Evolutionary conservation across 495 filamentous ascomycete genomes (phyloP).

Genomic region (Lasiosphaeria hispida): DNA sequence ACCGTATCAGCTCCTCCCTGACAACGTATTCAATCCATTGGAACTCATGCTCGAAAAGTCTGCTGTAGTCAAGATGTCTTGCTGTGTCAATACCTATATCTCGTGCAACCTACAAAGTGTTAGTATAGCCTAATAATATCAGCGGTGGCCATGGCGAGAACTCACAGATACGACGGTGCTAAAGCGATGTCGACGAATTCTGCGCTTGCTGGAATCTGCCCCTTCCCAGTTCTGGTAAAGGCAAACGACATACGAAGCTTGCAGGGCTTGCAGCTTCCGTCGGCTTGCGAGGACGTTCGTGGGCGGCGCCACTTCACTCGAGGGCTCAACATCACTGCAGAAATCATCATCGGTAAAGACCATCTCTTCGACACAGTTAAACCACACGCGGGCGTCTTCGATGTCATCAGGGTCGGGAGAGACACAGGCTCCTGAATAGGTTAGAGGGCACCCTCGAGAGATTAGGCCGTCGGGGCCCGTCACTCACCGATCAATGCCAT

Average conservation of each 20-base stretch:
- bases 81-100: conserved; percentile 30
- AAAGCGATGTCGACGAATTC: conserved; percentile 31
- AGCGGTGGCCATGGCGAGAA: not conserved
- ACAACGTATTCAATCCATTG: conserved; percentile 27
- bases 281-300: conserved; percentile 5
- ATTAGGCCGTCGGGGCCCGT: not conserved
- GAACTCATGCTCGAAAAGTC: conserved; percentile 24
- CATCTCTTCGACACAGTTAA: conserved; percentile 36
- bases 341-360: conserved; percentile 33
- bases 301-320: conserved; percentile 10
- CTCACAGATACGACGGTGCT: conserved; percentile 31
- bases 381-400: conserved; percentile 30
- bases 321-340: conserved; percentile 28
- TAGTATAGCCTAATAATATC: not conserved
- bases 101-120: conserved; percentile 22
- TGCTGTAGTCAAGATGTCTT: conserved; percentile 27
- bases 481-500: conserved; percentile 32
- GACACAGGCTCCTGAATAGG: conserved; percentile 26
- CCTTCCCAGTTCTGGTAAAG: conserved; percentile 34
- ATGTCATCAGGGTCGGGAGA: conserved; percentile 28
- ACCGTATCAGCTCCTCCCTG: conserved; percentile 31
- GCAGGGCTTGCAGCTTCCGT: conserved; percentile 28
- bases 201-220: conserved; percentile 24
- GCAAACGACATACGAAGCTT: conserved; percentile 29
- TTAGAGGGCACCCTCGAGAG: not conserved